Conservation (phyloP, 257 asterid species). For the Rauvolfia tetraphylla region DNA sequence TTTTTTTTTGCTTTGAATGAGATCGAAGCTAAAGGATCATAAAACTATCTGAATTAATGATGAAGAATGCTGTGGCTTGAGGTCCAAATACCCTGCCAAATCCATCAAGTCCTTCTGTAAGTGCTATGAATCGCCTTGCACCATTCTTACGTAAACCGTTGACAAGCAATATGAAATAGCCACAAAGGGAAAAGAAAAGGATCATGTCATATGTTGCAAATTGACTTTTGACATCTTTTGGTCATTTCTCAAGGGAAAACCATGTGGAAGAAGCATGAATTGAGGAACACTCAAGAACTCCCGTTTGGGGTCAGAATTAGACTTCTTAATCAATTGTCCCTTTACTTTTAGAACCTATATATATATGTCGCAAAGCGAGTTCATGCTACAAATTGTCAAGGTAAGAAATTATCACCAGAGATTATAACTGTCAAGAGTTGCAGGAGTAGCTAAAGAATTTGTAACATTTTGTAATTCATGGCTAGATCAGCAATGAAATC, state of each 20-base stretch:
- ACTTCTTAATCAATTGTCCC: neutral
- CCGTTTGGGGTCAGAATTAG: neutral
- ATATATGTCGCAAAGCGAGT: neutral
- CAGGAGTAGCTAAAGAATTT: neutral
- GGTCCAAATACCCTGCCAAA: no score
- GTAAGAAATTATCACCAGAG: neutral
- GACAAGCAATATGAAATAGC: no score
- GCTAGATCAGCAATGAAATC: constrained; percentile 8
- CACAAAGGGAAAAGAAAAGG: no score
- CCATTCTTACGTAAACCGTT: no score
- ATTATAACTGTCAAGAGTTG: no score
- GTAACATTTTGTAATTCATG: constrained; percentile 13
- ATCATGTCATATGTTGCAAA: neutral
- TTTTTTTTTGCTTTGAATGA: no score
- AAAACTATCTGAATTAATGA: no score
- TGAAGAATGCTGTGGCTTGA: no score
- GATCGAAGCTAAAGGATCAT: no score
- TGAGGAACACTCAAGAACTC: neutral
- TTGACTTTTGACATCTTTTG: neutral
- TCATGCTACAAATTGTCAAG: neutral
- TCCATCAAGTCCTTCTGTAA: no score
- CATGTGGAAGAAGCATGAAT: constrained; percentile 8
- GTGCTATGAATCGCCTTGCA: no score
- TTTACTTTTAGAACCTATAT: constrained; percentile 17
- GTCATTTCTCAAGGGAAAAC: constrained; percentile 9